Percentiles rank a stretch among this genome's conserved stretches.
Conservation (phyloP, 345 rosid species). For the Gynandropsis gynandra region DNA sequence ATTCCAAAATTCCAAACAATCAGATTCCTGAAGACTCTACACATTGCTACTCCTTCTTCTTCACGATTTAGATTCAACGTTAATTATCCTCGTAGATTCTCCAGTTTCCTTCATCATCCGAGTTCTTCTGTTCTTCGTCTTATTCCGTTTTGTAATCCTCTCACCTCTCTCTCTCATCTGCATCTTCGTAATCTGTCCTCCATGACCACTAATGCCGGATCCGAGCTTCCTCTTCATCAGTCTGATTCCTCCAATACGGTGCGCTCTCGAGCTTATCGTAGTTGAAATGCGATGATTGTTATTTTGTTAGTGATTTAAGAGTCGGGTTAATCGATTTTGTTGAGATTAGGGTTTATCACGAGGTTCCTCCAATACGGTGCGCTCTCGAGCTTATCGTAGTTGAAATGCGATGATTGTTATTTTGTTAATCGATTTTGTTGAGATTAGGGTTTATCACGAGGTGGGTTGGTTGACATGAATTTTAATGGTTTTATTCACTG, state of each 20-base stretch:
- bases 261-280: constrained; percentile 1
- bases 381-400: neutral
- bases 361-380: constrained; percentile 45
- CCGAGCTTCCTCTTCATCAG: constrained; percentile 30
- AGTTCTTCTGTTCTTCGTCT: constrained; percentile 31
- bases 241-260: constrained; percentile 52
- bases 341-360: neutral
- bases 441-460: neutral
- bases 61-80: constrained; percentile 14
- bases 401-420: neutral
- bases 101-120: constrained; percentile 33
- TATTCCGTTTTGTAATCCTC: constrained; percentile 32
- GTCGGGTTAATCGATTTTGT: neutral
- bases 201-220: constrained; percentile 37
- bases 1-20: constrained; percentile 18
- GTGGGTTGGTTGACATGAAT: too few species aligned
- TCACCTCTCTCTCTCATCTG: constrained; percentile 33
- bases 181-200: constrained; percentile 31
- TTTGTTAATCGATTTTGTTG: neutral
- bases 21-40: constrained; percentile 29
- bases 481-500: too few species aligned
- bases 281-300: neutral
- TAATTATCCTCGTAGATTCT: constrained; percentile 36
- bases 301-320: neutral
- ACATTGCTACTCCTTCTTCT: constrained; percentile 14